Evolutionary conservation across 2,329 filamentous ascomycete genomes (phyloP).

Genomic region (Neocatenulostroma microsporum): DNA sequence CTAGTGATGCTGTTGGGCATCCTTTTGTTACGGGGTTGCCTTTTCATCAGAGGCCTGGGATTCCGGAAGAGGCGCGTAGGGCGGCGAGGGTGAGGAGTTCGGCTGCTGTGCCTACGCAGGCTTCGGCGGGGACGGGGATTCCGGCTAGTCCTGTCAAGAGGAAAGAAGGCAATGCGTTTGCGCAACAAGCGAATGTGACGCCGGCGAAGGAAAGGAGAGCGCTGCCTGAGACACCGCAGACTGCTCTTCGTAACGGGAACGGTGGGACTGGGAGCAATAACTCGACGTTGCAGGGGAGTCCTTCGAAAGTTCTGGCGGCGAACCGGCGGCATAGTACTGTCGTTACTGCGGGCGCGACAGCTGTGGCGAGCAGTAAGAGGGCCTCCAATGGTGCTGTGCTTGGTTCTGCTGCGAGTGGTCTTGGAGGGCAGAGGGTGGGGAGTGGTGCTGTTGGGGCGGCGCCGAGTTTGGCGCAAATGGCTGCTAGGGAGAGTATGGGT

Average conservation of each 20-base stretch:
- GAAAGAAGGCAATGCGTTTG: constrained; percentile 19
- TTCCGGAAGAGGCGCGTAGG: constrained; percentile 28
- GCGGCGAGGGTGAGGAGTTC: constrained; percentile 18
- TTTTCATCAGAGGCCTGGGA: constrained; percentile 22
- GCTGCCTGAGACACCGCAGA: constrained; percentile 31
- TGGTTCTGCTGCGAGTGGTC: constrained; percentile 2
- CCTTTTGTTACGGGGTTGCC: constrained; percentile 71
- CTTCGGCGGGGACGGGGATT: constrained; percentile 10
- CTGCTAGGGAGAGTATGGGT: constrained; percentile 21
- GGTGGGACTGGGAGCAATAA: constrained; percentile 25
- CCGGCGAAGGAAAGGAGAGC: constrained; percentile 20
- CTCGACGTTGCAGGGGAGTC: constrained; percentile 14
- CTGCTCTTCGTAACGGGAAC: constrained; percentile 41
- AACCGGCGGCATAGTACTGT: constrained; percentile 20
- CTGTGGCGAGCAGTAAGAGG: constrained; percentile 21
- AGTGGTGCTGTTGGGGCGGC: constrained; percentile 1
- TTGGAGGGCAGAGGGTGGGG: constrained; percentile 3
- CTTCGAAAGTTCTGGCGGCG: constrained; percentile 13
- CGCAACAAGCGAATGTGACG: constrained; percentile 18
- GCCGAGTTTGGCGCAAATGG: constrained; percentile 18
- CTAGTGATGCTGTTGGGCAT: constrained; percentile 84
- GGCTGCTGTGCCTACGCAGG: constrained; percentile 15
- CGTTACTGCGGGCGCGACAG: constrained; percentile 12
- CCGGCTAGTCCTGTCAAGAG: constrained; percentile 26
- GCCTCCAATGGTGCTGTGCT: constrained; percentile 18